Evolutionary conservation across 2,329 filamentous ascomycete species (phyloP).

Genomic region (Alternaria sp.): DNA sequence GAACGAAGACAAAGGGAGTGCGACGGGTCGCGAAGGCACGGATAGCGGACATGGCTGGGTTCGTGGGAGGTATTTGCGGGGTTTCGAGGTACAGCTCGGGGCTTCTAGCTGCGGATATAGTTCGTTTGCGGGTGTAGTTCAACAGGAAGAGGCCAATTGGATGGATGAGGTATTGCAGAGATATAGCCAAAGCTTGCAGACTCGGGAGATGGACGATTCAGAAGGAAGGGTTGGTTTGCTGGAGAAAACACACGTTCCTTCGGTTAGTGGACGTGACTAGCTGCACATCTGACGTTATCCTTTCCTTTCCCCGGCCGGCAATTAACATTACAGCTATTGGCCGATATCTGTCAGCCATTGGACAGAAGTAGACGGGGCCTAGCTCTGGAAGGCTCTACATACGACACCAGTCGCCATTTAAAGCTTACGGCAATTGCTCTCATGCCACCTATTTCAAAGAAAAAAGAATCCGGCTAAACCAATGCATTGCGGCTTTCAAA

Average conservation of each 20-base stretch:
- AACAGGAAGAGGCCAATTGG: constrained; percentile 1
- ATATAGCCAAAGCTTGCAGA: constrained; percentile 6
- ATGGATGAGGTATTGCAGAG: not conserved
- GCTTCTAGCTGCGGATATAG: not conserved
- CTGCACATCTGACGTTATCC: constrained; percentile 18
- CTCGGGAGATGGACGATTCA: constrained; percentile 10
- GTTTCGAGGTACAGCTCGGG: constrained; percentile 8
- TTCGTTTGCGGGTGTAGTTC: not conserved
- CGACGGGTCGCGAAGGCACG: constrained; percentile 45
- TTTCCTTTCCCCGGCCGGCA: constrained; percentile 13
- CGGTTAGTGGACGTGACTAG: constrained; percentile 19
- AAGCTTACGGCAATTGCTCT: not conserved
- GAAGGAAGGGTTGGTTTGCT: constrained; percentile 12
- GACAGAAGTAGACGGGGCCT: not conserved
- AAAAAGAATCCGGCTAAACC: too few relatives aligned
- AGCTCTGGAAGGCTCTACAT: constrained; percentile 7
- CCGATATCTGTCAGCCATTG: constrained; percentile 10
- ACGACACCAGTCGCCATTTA: not conserved
- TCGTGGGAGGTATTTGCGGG: constrained; percentile 16
- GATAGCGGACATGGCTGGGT: constrained; percentile 43
- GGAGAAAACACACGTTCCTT: constrained; percentile 22
- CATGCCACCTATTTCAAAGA: not conserved
- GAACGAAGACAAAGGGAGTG: constrained; percentile 40
- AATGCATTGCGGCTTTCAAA: not conserved
- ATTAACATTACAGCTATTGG: constrained; percentile 23